Conservation (phyloP, 2,329 filamentous ascomycete species). For the Emydomyces testavorans region DNA sequence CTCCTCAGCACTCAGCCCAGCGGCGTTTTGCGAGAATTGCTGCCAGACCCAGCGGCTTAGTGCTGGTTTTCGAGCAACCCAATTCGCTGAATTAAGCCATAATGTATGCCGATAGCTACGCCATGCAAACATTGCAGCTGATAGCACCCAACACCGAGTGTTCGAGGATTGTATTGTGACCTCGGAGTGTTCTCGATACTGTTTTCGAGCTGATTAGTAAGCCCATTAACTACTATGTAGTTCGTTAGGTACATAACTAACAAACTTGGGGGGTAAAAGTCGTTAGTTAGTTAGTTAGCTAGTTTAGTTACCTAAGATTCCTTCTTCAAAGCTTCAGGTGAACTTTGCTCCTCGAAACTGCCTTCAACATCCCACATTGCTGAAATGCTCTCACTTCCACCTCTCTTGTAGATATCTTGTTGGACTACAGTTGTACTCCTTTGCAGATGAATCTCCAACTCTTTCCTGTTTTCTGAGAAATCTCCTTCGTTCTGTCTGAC, state of each 20-base stretch:
- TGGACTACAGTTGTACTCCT: no score
- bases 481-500: no score
- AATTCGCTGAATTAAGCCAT: neutral
- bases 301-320: no score
- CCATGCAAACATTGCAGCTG: constrained; percentile 4
- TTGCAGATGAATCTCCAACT: no score
- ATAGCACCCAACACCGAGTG: neutral
- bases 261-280: neutral
- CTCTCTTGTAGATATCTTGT: no score
- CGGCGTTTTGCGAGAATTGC: neutral
- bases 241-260: neutral
- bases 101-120: neutral
- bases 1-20: constrained; percentile 23
- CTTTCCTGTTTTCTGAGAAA: neutral
- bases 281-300: neutral
- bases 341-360: no score
- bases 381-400: no score
- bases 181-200: no score
- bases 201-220: no score
- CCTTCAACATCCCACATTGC: no score
- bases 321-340: no score
- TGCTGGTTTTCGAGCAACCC: neutral
- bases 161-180: no score
- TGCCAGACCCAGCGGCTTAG: neutral
- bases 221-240: neutral